These are phyloP conservation scores for Quercus variabilis DNA, from an alignment of 306 rosid species.

Conservation along the genomic window DNA sequence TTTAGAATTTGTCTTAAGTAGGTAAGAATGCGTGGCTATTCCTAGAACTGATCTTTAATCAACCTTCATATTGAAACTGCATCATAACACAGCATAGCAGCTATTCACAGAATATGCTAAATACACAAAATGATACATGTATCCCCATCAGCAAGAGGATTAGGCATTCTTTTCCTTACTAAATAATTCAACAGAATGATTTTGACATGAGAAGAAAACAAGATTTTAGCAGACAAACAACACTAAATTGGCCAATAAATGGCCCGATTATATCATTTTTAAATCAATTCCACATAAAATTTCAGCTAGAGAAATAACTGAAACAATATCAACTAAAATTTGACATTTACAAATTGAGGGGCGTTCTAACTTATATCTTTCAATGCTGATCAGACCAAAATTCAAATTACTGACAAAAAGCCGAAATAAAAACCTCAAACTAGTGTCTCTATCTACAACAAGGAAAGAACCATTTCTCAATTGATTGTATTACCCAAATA, in stretches of 20 bases:
- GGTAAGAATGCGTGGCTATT: neutral
- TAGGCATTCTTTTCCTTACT: neutral
- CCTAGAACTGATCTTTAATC: neutral
- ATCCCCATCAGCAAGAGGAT: neutral
- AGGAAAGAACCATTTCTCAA: neutral
- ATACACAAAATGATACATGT: neutral
- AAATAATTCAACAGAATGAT: neutral
- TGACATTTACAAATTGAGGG: neutral
- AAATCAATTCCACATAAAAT: neutral
- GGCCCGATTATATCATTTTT: neutral
- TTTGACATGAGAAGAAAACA: neutral
- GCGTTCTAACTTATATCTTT: neutral
- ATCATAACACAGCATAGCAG: neutral
- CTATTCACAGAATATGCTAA: neutral
- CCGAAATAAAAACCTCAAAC: neutral
- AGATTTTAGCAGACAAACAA: neutral
- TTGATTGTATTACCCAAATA: neutral
- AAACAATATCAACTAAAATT: neutral
- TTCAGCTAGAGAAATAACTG: neutral
- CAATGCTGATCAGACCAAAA: neutral
- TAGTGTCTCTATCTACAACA: neutral
- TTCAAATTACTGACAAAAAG: neutral
- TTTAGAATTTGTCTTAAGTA: neutral
- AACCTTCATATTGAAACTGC: neutral
- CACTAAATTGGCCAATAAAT: neutral